A percentile compares a stretch with the other conserved stretches of the same genome.
Conservation (phyloP, 257 asterid genomes). For the Ocimum tenuiflorum region DNA sequence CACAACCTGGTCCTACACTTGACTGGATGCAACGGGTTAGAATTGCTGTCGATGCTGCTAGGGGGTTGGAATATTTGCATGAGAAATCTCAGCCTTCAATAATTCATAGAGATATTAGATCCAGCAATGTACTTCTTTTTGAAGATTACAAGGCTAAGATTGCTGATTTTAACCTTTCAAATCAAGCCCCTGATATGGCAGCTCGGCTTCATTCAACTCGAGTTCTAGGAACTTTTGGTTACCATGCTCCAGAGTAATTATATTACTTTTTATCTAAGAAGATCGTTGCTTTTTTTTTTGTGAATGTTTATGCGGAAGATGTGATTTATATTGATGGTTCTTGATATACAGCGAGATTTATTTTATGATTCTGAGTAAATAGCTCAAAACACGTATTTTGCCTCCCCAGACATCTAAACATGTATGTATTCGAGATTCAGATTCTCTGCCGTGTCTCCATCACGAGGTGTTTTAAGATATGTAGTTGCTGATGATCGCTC, state of each 20-base stretch:
- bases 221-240: constrained; percentile 96
- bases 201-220: constrained; percentile 99
- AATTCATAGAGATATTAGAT: constrained; percentile 93
- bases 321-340: neutral
- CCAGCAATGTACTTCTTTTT: constrained; percentile 92
- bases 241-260: constrained; percentile 97
- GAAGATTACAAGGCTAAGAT: constrained; percentile 89
- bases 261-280: constrained; percentile 21
- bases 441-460: neutral
- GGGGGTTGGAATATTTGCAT: constrained; percentile 93
- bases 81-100: constrained; percentile 77
- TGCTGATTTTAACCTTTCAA: constrained; percentile 91
- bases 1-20: constrained; percentile 98
- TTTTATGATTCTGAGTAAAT: neutral
- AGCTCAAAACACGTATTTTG: neutral
- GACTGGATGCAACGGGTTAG: constrained; percentile 94
- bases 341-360: neutral
- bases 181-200: constrained; percentile 99
- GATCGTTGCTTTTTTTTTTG: neutral
- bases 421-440: neutral
- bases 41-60: constrained; percentile 96
- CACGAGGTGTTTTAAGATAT: neutral
- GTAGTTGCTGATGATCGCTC: neutral
- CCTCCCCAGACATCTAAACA: neutral
- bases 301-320: neutral